These are phyloP conservation scores for Artemisia argyi DNA, from an alignment of 129 eudicot genomes.

Conservation along the genomic window DNA sequence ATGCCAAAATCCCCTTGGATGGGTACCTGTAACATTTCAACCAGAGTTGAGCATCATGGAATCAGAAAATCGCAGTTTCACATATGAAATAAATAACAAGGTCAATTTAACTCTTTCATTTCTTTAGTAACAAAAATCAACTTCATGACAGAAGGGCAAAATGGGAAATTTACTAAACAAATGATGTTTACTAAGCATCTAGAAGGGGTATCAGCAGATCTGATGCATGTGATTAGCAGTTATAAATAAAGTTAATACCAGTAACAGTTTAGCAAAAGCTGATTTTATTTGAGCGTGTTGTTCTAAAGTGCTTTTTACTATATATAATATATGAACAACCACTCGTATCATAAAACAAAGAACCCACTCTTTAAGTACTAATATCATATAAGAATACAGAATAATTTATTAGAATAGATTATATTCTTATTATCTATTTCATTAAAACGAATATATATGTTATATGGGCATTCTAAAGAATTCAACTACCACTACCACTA, in stretches of 20 bases:
- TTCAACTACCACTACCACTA: slow-evolving; percentile 15
- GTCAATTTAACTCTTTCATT: no score
- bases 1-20: slow-evolving; percentile 23
- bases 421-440: slow-evolving; percentile 20
- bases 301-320: slow-evolving; percentile 9
- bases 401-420: background rate
- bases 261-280: slow-evolving; percentile 19
- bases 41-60: no score
- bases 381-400: background rate
- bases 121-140: background rate
- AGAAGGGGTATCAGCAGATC: slow-evolving; percentile 28
- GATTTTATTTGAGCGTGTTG: slow-evolving; percentile 15
- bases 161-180: slow-evolving; percentile 1
- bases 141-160: slow-evolving; percentile 14
- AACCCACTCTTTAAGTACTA: background rate
- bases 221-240: slow-evolving; percentile 26
- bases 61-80: slow-evolving; percentile 2
- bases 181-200: slow-evolving; percentile 19
- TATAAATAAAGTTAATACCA: background rate
- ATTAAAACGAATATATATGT: slow-evolving; percentile 17
- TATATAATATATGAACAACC: slow-evolving; percentile 16
- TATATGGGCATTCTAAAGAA: slow-evolving; percentile 1
- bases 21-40: background rate
- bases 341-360: slow-evolving; percentile 6
- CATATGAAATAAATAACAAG: background rate